Evolutionary conservation across 768 basidiomycete species (phyloP).

Genomic region (Gymnopilus dilepis): DNA sequence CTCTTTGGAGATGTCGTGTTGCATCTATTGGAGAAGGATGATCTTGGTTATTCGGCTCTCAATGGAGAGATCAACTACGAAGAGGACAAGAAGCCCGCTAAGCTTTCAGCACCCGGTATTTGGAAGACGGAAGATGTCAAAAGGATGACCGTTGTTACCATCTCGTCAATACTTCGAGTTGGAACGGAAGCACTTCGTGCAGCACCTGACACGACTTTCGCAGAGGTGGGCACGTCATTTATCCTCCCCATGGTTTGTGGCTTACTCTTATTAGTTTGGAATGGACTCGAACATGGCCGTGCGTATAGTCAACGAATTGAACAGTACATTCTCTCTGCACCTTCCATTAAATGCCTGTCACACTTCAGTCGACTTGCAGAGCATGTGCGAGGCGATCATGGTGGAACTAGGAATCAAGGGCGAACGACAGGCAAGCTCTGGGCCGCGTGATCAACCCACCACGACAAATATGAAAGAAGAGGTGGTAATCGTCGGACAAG

Average conservation of each 20-base stretch:
- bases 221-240: slow-evolving; percentile 26
- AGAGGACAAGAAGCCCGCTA: too few relatives aligned
- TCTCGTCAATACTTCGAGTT: slow-evolving; percentile 22
- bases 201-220: slow-evolving; percentile 27
- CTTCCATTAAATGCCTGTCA: slow-evolving; percentile 36
- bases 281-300: slow-evolving; percentile 36
- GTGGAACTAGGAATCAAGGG: slow-evolving; percentile 15
- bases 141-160: slow-evolving; percentile 10
- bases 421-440: neutral
- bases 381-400: slow-evolving; percentile 23
- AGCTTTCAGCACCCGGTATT: neutral
- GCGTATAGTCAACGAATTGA: slow-evolving; percentile 32
- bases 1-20: slow-evolving; percentile 26
- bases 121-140: slow-evolving; percentile 14
- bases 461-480: slow-evolving; percentile 9
- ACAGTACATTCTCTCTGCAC: slow-evolving; percentile 20
- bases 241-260: neutral
- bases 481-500: slow-evolving; percentile 39
- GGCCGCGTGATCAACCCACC: neutral
- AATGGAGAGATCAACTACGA: too few relatives aligned
- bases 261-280: slow-evolving; percentile 27
- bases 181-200: slow-evolving; percentile 12
- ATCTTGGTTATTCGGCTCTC: neutral
- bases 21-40: slow-evolving; percentile 3
- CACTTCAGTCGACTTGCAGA: slow-evolving; percentile 27